phyloP scores from a whole-genome alignment of 164 flowering plant genomes.

The Echeveria elegans region DNA sequence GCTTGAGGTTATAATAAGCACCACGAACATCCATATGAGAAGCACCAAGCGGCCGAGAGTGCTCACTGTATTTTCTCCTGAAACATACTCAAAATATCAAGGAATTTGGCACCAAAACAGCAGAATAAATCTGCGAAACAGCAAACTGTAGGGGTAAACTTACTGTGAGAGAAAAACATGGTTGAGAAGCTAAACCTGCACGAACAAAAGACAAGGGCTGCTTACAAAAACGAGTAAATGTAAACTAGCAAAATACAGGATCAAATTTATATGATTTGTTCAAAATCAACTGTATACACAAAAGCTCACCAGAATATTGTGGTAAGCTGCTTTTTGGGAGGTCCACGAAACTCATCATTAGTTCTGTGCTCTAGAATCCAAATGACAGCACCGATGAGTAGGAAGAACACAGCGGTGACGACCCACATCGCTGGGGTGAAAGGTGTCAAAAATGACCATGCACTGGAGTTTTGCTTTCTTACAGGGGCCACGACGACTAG shows the following conservation, averaged over 20 bases:
- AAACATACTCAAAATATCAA: conserved; percentile 11
- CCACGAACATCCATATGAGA: conserved; percentile 65
- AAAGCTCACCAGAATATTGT: conserved; percentile 53
- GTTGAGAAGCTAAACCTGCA: conserved; percentile 71
- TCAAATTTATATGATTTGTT: background rate
- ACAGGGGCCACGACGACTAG: conserved; percentile 56
- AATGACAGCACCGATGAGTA: conserved; percentile 49
- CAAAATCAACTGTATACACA: background rate
- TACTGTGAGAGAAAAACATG: conserved; percentile 64
- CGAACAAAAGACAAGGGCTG: conserved; percentile 5
- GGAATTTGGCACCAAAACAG: background rate
- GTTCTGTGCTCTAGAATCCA: conserved; percentile 62
- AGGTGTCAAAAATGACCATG: conserved; percentile 56
- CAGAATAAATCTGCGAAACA: background rate
- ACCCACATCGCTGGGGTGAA: conserved; percentile 58
- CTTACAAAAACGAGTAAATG: background rate
- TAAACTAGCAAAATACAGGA: background rate
- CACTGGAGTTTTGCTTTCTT: conserved; percentile 30
- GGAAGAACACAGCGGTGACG: conserved; percentile 40
- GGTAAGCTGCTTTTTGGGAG: conserved; percentile 43
- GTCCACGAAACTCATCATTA: conserved; percentile 65
- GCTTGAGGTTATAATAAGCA: conserved; percentile 55
- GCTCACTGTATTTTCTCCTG: conserved; percentile 67
- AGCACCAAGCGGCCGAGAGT: conserved; percentile 51
- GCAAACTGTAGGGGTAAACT: conserved; percentile 15